Evolutionary conservation across 139 green algal species (phyloP).

Genomic region (Prasinococcaceae sp.): DNA sequence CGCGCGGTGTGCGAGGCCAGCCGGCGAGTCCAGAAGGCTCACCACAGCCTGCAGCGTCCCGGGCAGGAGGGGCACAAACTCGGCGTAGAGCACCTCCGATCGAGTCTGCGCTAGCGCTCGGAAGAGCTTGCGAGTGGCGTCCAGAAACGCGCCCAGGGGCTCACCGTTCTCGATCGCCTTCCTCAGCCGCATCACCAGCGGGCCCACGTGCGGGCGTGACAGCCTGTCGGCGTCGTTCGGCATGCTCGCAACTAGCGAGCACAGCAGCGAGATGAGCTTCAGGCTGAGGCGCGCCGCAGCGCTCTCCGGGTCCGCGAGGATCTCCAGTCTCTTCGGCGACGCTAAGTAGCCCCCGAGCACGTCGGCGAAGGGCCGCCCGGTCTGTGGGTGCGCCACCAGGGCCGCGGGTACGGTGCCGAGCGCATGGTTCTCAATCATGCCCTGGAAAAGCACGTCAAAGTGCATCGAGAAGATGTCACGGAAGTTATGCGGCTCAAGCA

Average conservation of each 20-base stretch:
- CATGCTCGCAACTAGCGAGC: constrained; percentile 32
- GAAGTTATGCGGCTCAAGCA: constrained; percentile 68
- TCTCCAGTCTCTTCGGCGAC: constrained; percentile 29
- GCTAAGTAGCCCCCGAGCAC: constrained; percentile 31
- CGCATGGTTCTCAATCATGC: constrained; percentile 30
- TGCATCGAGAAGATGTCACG: constrained; percentile 60
- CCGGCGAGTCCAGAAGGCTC: constrained; percentile 44
- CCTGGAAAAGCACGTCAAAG: constrained; percentile 30
- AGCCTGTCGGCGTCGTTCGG: constrained; percentile 23
- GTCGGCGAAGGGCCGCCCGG: constrained; percentile 21
- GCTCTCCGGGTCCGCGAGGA: constrained; percentile 19
- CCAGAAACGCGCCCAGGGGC: constrained; percentile 6
- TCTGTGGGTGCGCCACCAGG: constrained; percentile 20
- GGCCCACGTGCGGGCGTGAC: constrained; percentile 27
- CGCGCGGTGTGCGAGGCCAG: constrained; percentile 20
- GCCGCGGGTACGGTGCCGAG: constrained; percentile 29
- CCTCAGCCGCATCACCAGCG: constrained; percentile 30
- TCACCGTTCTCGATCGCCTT: constrained; percentile 9
- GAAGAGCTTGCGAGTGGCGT: constrained; percentile 20
- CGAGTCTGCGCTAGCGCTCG: constrained; percentile 28
- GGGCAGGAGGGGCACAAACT: constrained; percentile 32
- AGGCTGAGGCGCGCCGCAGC: constrained; percentile 22
- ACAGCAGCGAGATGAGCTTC: constrained; percentile 43
- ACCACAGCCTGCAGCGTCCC: constrained; percentile 33
- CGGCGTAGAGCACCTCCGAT: constrained; percentile 30